Base-by-base conservation (phyloP, 441 rosid species). In the Adansonia gregorii region DNA sequence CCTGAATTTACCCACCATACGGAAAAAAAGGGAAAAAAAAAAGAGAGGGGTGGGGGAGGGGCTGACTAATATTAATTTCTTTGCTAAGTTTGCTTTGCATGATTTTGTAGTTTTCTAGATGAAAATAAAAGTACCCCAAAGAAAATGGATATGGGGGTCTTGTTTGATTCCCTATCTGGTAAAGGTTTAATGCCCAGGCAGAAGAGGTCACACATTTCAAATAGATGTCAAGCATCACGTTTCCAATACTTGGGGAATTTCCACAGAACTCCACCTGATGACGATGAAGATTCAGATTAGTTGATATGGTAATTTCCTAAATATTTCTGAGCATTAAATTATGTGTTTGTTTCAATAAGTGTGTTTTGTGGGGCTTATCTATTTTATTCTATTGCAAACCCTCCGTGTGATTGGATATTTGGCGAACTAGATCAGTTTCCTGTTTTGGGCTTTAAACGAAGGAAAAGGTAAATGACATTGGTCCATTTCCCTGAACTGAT, bases 71-170 rank as follows among this genome's bases (percentile, higher is more conserved):
- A 3, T 43, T 67, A 24, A 45, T 45, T 43, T 67, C n/a, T 67
- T 71, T 63, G 24, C 19, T 75, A 67, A 17, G 51, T 65, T 75
- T 65, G 31, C 4, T 65, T 68, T 22, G 22, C 31, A 8, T 76
- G 22, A 22, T 64, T 35, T 22, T 84, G 63, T 88, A 94, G 97
- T 75, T 93, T 73, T 79, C 76, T 63, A 79, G 89, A 81, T 2
- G 91, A 90, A 78, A 80, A 79, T 19, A 82, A 80, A 73, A 83
- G 87, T n/a, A 17, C 67, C 17, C 88, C 66, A 54, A 92, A 83
- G 88, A 90, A 87, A 81, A 87, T 92, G 97, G 92, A 89, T 68
- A 89, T 91, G 98, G 98, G 99, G 20, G 85, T 68, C 52, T 78
- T 96, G 80, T 82, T 84, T 82, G 90, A 89, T 79, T 86, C 97